These are phyloP conservation scores for Prunus salicina DNA, from an alignment of 306 rosid species.

Conservation along the genomic window DNA sequence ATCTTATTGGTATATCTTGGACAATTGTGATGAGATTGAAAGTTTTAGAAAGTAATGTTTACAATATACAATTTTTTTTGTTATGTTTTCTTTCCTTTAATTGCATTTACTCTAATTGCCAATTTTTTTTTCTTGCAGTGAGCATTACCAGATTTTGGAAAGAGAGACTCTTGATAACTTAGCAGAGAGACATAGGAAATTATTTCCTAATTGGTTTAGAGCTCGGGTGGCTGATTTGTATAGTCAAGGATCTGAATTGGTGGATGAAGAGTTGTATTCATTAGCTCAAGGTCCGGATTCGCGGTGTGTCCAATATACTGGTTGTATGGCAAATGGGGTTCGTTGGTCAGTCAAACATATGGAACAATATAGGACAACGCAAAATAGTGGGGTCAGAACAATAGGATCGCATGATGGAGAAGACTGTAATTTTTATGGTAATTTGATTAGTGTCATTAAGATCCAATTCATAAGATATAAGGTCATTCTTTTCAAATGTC, in stretches of 20 bases:
- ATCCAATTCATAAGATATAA: background rate
- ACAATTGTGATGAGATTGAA: background rate
- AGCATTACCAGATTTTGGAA: background rate
- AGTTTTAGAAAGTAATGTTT: background rate
- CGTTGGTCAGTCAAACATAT: background rate
- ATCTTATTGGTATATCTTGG: background rate
- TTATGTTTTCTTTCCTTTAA: too few relatives aligned
- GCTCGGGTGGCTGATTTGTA: background rate
- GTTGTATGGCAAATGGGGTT: background rate
- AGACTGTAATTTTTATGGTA: background rate
- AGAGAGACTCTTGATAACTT: background rate
- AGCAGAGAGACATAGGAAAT: background rate
- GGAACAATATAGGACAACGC: background rate
- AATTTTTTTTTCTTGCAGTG: background rate
- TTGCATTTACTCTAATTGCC: too few relatives aligned
- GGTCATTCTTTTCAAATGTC: background rate
- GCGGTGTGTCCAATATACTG: background rate
- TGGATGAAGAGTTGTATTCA: conserved; percentile 1
- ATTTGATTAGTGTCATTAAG: background rate
- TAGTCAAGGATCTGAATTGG: background rate
- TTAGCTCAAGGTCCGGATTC: background rate
- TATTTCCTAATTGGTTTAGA: background rate
- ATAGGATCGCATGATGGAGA: background rate
- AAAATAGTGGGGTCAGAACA: background rate
- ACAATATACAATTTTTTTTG: too few relatives aligned